These are phyloP conservation scores for Halophytophthora polymorphica DNA, from an alignment of 352 stramenopile genomes.

Conservation along the genomic window DNA sequence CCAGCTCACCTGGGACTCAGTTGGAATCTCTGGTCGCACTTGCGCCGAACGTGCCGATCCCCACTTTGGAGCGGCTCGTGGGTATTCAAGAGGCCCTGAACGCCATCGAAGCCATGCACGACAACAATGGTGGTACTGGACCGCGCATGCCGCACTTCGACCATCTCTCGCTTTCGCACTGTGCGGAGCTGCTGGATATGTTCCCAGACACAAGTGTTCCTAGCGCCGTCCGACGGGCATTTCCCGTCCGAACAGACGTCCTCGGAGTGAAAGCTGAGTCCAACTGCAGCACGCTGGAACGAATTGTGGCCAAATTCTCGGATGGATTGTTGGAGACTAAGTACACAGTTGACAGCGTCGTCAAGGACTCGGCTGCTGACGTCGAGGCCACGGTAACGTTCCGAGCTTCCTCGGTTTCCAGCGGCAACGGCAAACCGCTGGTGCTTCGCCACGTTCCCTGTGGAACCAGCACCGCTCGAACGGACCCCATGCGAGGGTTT, in stretches of 20 bases:
- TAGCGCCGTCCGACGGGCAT: conserved; percentile 42
- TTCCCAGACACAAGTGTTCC: conserved; percentile 48
- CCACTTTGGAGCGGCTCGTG: conserved; percentile 62
- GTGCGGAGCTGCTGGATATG: conserved; percentile 40
- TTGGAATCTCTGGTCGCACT: conserved; percentile 49
- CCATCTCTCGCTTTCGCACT: conserved; percentile 57
- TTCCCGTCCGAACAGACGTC: conserved; percentile 52
- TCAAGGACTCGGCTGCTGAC: conserved; percentile 21
- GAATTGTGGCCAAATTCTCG: conserved; percentile 53
- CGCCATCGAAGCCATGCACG: conserved; percentile 59
- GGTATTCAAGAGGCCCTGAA: conserved; percentile 70
- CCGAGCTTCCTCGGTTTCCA: neutral
- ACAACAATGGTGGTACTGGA: conserved; percentile 22
- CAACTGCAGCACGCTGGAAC: conserved; percentile 49
- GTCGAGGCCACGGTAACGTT: conserved; percentile 25
- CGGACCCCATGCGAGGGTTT: conserved; percentile 34
- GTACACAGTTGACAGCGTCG: conserved; percentile 38
- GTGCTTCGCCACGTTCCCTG: conserved; percentile 36
- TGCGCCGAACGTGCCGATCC: conserved; percentile 46
- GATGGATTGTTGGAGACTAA: conserved; percentile 18
- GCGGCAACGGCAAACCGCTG: conserved; percentile 1
- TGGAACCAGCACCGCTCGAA: conserved; percentile 31
- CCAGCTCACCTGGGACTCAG: conserved; percentile 59
- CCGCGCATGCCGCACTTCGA: conserved; percentile 75
- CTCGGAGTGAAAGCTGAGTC: conserved; percentile 34